Percentiles rank a stretch among this genome's conserved stretches.
These are phyloP conservation scores for Corrigiola litoralis DNA, from an alignment of 179 eudicot genomes.

Conservation along the genomic window DNA sequence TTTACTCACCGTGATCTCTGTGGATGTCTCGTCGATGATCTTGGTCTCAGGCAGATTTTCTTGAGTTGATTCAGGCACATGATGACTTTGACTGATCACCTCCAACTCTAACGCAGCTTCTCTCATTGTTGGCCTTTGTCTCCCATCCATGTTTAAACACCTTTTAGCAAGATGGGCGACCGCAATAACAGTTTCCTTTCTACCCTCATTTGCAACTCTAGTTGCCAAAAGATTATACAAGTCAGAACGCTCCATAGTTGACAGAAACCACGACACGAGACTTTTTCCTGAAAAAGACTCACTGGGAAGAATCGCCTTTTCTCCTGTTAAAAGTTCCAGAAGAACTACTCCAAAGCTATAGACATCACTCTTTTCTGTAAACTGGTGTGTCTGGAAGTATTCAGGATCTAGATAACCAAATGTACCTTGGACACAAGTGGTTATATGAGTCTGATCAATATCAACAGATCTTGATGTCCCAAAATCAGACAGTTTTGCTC, in stretches of 20 bases:
- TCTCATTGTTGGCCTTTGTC: slow-evolving; percentile 36
- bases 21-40: no score
- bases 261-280: slow-evolving; percentile 28
- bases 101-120: slow-evolving; percentile 11
- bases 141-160: slow-evolving; percentile 32
- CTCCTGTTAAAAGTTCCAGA: slow-evolving; percentile 40
- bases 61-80: not conserved
- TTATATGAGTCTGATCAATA: slow-evolving; percentile 29
- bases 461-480: slow-evolving; percentile 29
- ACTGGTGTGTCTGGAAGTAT: slow-evolving; percentile 26
- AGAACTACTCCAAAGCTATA: slow-evolving; percentile 53
- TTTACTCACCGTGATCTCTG: no score
- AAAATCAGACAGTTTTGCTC: slow-evolving; percentile 37
- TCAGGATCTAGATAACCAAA: slow-evolving; percentile 36
- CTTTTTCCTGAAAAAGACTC: slow-evolving; percentile 19
- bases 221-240: slow-evolving; percentile 27
- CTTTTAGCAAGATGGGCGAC: slow-evolving; percentile 30
- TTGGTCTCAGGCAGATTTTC: not conserved
- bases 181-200: slow-evolving; percentile 11
- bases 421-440: slow-evolving; percentile 33
- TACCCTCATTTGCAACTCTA: slow-evolving; percentile 16
- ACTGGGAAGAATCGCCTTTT: slow-evolving; percentile 21
- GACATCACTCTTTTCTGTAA: slow-evolving; percentile 35
- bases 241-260: slow-evolving; percentile 13
- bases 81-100: slow-evolving; percentile 8